Evolutionary conservation across 495 filamentous ascomycete species (phyloP).

Genomic region (Sordaria brevicollis): DNA sequence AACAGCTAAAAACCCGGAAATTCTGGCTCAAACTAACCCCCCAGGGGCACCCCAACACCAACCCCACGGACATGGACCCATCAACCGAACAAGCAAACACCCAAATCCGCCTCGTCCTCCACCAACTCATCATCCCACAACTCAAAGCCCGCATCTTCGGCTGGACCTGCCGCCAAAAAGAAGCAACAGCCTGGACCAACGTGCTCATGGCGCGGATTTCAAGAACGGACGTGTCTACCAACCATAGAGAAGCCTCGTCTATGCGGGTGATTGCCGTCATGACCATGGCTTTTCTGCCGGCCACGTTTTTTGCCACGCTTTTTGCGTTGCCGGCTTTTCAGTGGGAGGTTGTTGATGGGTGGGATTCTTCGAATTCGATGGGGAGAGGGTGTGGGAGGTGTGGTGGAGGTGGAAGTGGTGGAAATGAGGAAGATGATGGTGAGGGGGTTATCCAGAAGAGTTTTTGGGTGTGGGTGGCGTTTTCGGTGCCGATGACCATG

Average conservation of each 20-base stretch:
- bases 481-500: constrained; percentile 2
- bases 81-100: neutral
- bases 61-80: neutral
- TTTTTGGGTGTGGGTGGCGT: constrained; percentile 30
- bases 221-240: neutral
- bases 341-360: constrained; percentile 8
- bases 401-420: neutral
- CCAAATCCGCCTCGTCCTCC: neutral
- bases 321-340: constrained; percentile 28
- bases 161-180: neutral
- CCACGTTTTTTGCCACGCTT: constrained; percentile 17
- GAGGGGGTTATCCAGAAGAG: constrained; percentile 11
- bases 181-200: neutral
- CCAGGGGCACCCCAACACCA: no score
- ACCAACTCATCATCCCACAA: neutral
- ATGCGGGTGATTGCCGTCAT: constrained; percentile 6
- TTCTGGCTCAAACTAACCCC: neutral
- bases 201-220: neutral
- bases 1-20: neutral
- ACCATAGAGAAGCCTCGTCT: neutral
- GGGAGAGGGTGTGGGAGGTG: neutral
- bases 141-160: neutral
- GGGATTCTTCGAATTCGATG: neutral
- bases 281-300: constrained; percentile 5
- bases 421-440: neutral